Evolutionary conservation across 2,329 filamentous ascomycete genomes (phyloP).

Genomic region (Epichloe gansuensis): DNA sequence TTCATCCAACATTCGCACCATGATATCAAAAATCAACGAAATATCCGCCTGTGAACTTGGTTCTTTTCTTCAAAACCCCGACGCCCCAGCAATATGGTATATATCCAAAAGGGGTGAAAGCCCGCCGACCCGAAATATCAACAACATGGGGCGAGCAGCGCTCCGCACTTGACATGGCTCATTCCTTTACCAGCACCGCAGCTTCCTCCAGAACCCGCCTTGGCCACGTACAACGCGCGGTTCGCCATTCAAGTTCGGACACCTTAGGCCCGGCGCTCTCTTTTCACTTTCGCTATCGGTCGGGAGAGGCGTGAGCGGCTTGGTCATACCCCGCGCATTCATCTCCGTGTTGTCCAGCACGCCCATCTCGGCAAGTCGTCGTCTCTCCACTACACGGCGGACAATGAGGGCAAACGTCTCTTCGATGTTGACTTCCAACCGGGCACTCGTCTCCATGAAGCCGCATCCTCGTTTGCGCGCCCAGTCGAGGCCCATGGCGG

Average conservation of each 20-base stretch:
- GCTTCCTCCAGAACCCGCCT: conserved; percentile 41
- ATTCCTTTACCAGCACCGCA: conserved; percentile 39
- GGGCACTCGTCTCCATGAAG: conserved; percentile 82
- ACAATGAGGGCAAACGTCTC: conserved; percentile 71
- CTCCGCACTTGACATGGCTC: not conserved
- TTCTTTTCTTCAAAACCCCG: not conserved
- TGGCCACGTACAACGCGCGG: conserved; percentile 29
- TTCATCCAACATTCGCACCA: not conserved
- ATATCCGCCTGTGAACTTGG: not conserved
- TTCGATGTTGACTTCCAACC: conserved; percentile 78
- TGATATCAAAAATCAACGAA: not conserved
- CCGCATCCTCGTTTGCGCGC: conserved; percentile 60
- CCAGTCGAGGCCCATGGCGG: conserved; percentile 64
- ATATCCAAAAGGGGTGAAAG: conserved; percentile 2
- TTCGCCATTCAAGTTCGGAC: conserved; percentile 30
- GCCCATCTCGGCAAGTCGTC: conserved; percentile 37
- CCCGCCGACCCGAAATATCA: not conserved
- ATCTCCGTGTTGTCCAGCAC: conserved; percentile 27
- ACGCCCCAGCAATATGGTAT: conserved; percentile 9
- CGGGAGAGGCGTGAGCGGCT: conserved; percentile 43
- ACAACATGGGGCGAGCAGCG: not conserved
- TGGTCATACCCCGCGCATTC: conserved; percentile 43
- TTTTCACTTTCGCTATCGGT: conserved; percentile 29
- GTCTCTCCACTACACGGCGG: conserved; percentile 47
- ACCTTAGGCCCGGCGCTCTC: conserved; percentile 32